Evolutionary conservation across 192 early-diverging fungal genomes (phyloP).

Genomic region (Entophlyctis luteolus): DNA sequence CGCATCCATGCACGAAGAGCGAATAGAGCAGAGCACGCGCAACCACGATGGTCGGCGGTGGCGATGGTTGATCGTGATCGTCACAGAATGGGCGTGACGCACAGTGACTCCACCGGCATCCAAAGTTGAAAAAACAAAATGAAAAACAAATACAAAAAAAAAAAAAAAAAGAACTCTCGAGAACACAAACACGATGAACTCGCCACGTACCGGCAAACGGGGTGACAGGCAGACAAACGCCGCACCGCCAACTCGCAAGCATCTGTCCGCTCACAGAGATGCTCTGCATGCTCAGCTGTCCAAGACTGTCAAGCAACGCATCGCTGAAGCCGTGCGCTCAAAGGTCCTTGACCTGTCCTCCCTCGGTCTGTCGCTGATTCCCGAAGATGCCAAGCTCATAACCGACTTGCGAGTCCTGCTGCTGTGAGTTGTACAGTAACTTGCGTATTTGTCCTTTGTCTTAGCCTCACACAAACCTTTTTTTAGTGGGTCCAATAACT

Average conservation of each 20-base stretch:
- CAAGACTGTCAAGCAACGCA: constrained; percentile 39
- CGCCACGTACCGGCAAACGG: constrained; percentile 23
- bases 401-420: constrained; percentile 30
- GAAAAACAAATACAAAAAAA: neutral
- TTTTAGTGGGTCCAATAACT: constrained; percentile 38
- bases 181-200: neutral
- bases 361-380: constrained; percentile 30
- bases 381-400: constrained; percentile 36
- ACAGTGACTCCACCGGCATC: too few species aligned
- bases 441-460: constrained; percentile 5
- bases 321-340: constrained; percentile 35
- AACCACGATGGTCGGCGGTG: too few species aligned
- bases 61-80: too few species aligned
- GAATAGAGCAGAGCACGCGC: too few species aligned
- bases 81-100: too few species aligned
- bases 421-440: constrained; percentile 27
- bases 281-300: constrained; percentile 25
- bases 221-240: constrained; percentile 15
- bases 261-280: constrained; percentile 4
- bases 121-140: too few species aligned
- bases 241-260: neutral
- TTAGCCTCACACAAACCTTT: neutral
- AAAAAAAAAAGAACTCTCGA: neutral
- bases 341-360: constrained; percentile 40
- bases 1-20: too few species aligned